Percentiles rank a stretch among this genome's conserved stretches.
Conservation (phyloP, 1,284 basidiomycete genomes). For the Rhodotorula sp. region DNA sequence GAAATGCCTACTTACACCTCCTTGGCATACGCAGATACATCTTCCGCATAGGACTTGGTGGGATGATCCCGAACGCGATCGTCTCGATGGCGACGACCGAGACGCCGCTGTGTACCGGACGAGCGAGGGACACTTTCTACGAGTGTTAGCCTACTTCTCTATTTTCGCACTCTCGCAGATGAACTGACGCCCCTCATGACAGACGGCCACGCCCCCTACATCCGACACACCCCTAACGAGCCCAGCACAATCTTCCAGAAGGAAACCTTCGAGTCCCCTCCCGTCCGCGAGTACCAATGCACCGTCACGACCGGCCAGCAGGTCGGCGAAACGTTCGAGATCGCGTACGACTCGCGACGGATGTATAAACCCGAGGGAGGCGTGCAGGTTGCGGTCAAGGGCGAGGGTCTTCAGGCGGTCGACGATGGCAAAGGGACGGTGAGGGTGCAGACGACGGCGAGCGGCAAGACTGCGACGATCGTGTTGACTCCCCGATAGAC, state of each 20-base stretch:
- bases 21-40: slow-evolving; percentile 17
- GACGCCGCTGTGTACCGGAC: slow-evolving; percentile 23
- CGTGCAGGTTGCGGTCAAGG: slow-evolving; percentile 11
- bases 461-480: slow-evolving; percentile 7
- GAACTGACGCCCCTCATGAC: neutral
- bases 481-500: slow-evolving; percentile 13
- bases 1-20: neutral
- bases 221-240: slow-evolving; percentile 3
- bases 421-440: slow-evolving; percentile 20
- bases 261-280: slow-evolving; percentile 8
- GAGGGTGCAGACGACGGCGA: neutral
- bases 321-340: slow-evolving; percentile 17
- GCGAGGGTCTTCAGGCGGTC: slow-evolving; percentile 1
- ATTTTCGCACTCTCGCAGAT: too few species aligned
- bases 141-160: neutral
- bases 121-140: slow-evolving; percentile 14
- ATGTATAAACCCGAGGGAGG: slow-evolving; percentile 19
- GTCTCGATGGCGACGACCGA: slow-evolving; percentile 24
- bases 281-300: slow-evolving; percentile 8
- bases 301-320: slow-evolving; percentile 18
- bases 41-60: slow-evolving; percentile 22
- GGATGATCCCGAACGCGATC: slow-evolving; percentile 16
- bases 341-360: slow-evolving; percentile 16
- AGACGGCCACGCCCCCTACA: slow-evolving; percentile 25
- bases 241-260: slow-evolving; percentile 22